Conservation (phyloP, 2,329 filamentous ascomycete species). For the Colletotrichum sublineola region DNA sequence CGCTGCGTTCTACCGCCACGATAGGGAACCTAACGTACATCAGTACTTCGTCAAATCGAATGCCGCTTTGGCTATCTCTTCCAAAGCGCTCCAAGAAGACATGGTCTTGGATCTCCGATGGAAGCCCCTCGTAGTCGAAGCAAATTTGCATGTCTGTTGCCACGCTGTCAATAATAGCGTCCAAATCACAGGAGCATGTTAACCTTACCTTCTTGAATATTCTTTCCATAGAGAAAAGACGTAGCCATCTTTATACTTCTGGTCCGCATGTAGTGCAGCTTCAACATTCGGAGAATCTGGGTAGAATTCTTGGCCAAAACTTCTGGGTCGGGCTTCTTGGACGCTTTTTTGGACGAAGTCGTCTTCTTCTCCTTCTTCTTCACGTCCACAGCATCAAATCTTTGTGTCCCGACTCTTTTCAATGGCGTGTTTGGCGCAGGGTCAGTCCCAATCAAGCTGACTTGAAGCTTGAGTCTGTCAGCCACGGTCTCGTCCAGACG, state of each 20-base stretch:
- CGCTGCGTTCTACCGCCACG: slow-evolving; percentile 8
- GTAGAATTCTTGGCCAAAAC: slow-evolving; percentile 1
- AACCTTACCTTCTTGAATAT: slow-evolving; percentile 26
- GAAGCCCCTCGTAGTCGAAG: slow-evolving; percentile 44
- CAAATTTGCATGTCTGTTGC: slow-evolving; percentile 44
- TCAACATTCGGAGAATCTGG: slow-evolving; percentile 16
- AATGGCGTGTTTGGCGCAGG: neutral
- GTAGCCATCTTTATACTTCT: slow-evolving; percentile 44
- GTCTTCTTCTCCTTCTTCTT: neutral
- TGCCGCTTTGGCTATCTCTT: slow-evolving; percentile 6
- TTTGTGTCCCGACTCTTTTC: neutral
- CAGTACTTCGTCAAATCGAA: slow-evolving; percentile 47
- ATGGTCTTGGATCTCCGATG: slow-evolving; percentile 34
- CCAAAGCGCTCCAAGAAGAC: slow-evolving; percentile 39
- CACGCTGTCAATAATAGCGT: neutral
- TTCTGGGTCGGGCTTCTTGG: neutral
- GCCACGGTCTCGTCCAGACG: neutral
- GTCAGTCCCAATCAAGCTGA: neutral
- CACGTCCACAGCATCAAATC: neutral
- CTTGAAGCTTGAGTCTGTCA: neutral
- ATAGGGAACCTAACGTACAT: slow-evolving; percentile 47
- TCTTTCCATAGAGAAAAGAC: slow-evolving; percentile 47
- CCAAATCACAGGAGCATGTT: neutral
- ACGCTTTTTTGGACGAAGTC: neutral
- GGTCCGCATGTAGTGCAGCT: slow-evolving; percentile 46